Evolutionary conservation across 1,284 basidiomycete species (phyloP), one percentile per base, ranked within the genome.

Genomic region (Acaromyces ingoldii): DNA sequence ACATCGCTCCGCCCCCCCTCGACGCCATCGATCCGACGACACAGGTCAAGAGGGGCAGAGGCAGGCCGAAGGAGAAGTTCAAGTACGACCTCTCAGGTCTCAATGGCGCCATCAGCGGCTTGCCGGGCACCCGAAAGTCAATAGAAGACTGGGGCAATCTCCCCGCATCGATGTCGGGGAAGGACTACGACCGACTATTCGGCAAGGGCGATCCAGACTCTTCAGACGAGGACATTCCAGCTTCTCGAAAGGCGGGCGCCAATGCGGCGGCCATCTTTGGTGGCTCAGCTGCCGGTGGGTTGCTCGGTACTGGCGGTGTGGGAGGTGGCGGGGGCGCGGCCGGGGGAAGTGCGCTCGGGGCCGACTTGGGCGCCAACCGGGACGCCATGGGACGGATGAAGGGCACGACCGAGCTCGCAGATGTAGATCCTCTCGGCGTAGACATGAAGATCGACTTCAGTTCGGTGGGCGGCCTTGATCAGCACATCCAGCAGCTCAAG

Each of bases 401-500:
- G 47, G 62, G 58, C 29, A 60, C 57, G 34, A 61, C 75, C 76
- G 90, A 84, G 40, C 82, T 93, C n/a, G 93, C 95, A 9, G 95
- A 99, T 75, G 87, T 89, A 2, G 95, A 99, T 77, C 95, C 95
- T 3, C 81, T 98, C 9, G 91, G 92, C 17, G 88, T 95, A 6
- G 91, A 93, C 67, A 84, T 87, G 72, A 90, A 90, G 64, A 87
- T 98, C 21, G 91, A 91, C 0, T 98, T 99, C 74, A 88, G 92
- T 70, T 88, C 91, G 77, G 90, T 98, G n/a, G 95, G 95, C 30
- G 95, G 95, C 4, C 79, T 98, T 34, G 92, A 97, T 69, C 85
- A 89, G 53, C 93, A 98, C 72, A 95, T 98, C 60, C 91, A 95
- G 72, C 89, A 91, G 30, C 79, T 98, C 60, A 98, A 97, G 78